These are phyloP conservation scores for Ogataea wickerhamii DNA, from an alignment of 805 yeast genomes.

Conservation along the genomic window DNA sequence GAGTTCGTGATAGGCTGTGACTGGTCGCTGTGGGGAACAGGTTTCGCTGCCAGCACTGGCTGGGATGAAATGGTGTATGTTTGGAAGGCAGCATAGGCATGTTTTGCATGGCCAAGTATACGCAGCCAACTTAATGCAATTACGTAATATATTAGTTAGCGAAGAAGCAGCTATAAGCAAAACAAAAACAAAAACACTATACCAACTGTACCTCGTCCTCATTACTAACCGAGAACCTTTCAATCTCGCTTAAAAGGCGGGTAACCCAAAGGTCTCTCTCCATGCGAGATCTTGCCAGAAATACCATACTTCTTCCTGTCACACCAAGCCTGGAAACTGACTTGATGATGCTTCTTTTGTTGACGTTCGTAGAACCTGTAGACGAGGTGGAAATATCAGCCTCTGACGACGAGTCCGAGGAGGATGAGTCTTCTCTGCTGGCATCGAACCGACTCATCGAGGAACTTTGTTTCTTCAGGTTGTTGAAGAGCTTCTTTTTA, in stretches of 20 bases:
- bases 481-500: slow-evolving; percentile 44
- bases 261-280: slow-evolving; percentile 84
- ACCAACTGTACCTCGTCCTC: slow-evolving; percentile 20
- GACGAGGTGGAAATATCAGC: background rate
- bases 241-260: slow-evolving; percentile 41
- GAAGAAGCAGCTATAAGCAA: too few species aligned
- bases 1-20: slow-evolving; percentile 94
- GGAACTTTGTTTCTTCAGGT: slow-evolving; percentile 8
- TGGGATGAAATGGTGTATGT: slow-evolving; percentile 95
- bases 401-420: background rate
- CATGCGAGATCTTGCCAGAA: slow-evolving; percentile 76
- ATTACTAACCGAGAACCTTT: slow-evolving; percentile 32
- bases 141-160: too few species aligned
- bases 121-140: too few species aligned
- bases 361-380: background rate
- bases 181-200: too few species aligned
- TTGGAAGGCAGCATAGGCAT: slow-evolving; percentile 67
- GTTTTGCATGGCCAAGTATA: too few species aligned
- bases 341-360: slow-evolving; percentile 35
- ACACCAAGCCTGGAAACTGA: slow-evolving; percentile 56
- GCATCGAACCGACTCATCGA: slow-evolving; percentile 6
- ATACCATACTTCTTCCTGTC: slow-evolving; percentile 65
- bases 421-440: slow-evolving; percentile 1
- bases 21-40: slow-evolving; percentile 96
- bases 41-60: slow-evolving; percentile 91